These are phyloP conservation scores for Populus simonii DNA, from an alignment of 345 rosid genomes.

Conservation along the genomic window DNA sequence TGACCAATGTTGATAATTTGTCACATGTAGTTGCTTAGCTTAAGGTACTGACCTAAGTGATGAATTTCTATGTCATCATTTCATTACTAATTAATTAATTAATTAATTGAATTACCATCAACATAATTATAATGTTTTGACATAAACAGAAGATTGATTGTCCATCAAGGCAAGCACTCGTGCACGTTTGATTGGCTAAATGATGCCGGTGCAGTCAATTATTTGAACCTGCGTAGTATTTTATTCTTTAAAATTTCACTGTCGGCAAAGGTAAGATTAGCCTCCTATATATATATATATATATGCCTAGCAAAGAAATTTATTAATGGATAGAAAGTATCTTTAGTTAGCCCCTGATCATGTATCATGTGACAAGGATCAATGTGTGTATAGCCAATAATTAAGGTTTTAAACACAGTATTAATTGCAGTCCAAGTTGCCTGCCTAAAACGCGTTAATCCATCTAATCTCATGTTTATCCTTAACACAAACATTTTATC, in stretches of 20 bases:
- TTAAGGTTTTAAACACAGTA: slow-evolving; percentile 6
- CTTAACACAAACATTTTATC: not conserved
- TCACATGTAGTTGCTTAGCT: not conserved
- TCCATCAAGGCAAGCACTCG: slow-evolving; percentile 27
- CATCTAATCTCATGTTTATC: slow-evolving; percentile 30
- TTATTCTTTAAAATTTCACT: not conserved
- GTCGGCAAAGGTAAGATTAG: not conserved
- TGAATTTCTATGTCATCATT: not conserved
- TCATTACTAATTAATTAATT: not conserved
- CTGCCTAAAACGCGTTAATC: slow-evolving; percentile 31
- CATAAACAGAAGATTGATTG: slow-evolving; percentile 42
- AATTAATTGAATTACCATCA: not conserved
- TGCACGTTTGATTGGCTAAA: slow-evolving; percentile 16
- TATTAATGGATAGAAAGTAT: not conserved
- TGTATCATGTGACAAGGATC: slow-evolving; percentile 5
- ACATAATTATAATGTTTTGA: slow-evolving; percentile 15
- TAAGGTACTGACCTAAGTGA: not conserved
- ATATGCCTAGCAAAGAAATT: slow-evolving; percentile 18
- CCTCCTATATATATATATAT: slow-evolving; percentile 15
- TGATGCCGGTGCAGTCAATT: slow-evolving; percentile 15
- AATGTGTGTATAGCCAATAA: not conserved
- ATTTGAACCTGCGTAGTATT: not conserved
- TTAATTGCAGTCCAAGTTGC: slow-evolving; percentile 3
- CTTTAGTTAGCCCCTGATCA: not conserved
- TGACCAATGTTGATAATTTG: not conserved